These are phyloP conservation scores for Amoeboaphelidium protococcarum DNA, from an alignment of 371 early-diverging fungal species.

Conservation along the genomic window DNA sequence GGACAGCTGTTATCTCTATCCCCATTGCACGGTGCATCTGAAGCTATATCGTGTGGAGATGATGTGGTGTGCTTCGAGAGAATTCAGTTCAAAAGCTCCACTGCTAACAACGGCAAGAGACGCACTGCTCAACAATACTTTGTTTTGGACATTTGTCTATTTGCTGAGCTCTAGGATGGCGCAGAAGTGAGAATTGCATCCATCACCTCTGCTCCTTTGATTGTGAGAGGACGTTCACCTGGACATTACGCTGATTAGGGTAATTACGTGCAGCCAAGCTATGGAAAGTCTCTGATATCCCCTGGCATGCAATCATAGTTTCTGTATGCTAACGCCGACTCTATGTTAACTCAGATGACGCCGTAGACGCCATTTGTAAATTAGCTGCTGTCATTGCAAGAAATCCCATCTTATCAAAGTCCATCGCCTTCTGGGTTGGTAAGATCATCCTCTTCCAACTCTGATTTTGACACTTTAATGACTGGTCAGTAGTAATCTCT, in stretches of 20 bases:
- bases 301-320: too few relatives aligned
- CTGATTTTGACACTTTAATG: too few relatives aligned
- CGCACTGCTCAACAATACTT: constrained; percentile 77
- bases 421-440: too few relatives aligned
- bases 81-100: constrained; percentile 80
- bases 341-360: too few relatives aligned
- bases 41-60: constrained; percentile 2
- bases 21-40: too few relatives aligned
- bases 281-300: too few relatives aligned
- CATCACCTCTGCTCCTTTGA: constrained; percentile 45
- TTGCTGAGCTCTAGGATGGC: constrained; percentile 20
- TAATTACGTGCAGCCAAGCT: neutral
- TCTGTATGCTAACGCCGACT: too few relatives aligned
- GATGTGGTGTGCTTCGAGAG: constrained; percentile 55
- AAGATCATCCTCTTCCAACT: too few relatives aligned
- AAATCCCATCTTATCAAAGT: too few relatives aligned
- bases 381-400: too few relatives aligned
- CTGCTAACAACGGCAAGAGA: constrained; percentile 71
- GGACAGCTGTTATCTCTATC: neutral
- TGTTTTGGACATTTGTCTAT: constrained; percentile 34
- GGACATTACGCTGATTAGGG: constrained; percentile 38
- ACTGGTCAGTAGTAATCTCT: too few relatives aligned
- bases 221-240: constrained; percentile 77
- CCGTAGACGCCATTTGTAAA: too few relatives aligned
- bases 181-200: constrained; percentile 23